These are phyloP conservation scores for Turnera subulata DNA, from an alignment of 345 rosid species.

Conservation along the genomic window DNA sequence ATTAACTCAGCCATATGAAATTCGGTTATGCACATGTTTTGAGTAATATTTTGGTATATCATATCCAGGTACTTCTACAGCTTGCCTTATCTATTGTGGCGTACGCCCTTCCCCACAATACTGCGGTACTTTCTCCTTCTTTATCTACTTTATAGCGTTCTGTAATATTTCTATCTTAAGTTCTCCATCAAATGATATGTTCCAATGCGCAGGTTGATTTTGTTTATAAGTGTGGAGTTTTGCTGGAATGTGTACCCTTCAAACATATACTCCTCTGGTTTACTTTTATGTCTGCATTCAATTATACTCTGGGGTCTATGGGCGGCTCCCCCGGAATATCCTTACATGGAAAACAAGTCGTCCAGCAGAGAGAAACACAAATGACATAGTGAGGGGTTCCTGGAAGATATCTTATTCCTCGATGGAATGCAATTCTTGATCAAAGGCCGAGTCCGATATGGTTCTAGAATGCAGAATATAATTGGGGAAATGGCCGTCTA, in stretches of 20 bases:
- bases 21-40: not conserved
- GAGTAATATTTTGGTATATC: not conserved
- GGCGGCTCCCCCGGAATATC: slow-evolving; percentile 53
- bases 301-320: slow-evolving; percentile 65
- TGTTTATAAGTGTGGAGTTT: slow-evolving; percentile 64
- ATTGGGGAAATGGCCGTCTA: too few species aligned
- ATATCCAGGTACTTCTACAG: slow-evolving; percentile 78
- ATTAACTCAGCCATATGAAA: not conserved
- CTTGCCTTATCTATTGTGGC: slow-evolving; percentile 83
- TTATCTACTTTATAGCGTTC: not conserved
- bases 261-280: slow-evolving; percentile 53
- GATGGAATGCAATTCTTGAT: too few species aligned
- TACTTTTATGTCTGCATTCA: slow-evolving; percentile 58
- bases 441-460: too few species aligned
- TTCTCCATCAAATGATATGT: not conserved
- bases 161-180: not conserved
- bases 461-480: too few species aligned
- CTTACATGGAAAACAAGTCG: slow-evolving; percentile 24
- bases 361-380: slow-evolving; percentile 14
- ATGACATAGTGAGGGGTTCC: not conserved
- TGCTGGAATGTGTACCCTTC: slow-evolving; percentile 98
- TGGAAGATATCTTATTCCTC: too few species aligned
- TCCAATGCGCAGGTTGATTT: slow-evolving; percentile 38
- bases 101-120: slow-evolving; percentile 55
- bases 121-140: slow-evolving; percentile 47